Conservation (phyloP, 371 early-diverging fungal genomes). For the Mortierella sp. region DNA sequence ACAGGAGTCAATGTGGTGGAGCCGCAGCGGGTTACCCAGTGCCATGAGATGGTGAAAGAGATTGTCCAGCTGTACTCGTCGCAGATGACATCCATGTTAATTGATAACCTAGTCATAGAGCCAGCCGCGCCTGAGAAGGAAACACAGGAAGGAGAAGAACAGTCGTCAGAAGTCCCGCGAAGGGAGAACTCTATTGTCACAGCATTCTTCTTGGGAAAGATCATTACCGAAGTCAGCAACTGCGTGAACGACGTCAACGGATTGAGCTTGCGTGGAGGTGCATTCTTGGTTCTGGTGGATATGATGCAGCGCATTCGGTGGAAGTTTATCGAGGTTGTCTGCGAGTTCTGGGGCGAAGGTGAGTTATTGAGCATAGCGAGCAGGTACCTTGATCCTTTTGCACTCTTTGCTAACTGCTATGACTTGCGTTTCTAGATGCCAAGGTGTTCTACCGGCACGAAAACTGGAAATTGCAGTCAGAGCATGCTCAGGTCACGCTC, state of each 20-base stretch:
- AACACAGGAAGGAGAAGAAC: slow-evolving; percentile 37
- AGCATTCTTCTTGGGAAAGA: slow-evolving; percentile 65
- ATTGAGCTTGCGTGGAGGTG: slow-evolving; percentile 65
- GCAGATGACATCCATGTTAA: slow-evolving; percentile 66
- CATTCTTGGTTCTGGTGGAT: slow-evolving; percentile 63
- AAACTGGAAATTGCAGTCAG: slow-evolving; percentile 86
- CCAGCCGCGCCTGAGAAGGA: slow-evolving; percentile 1
- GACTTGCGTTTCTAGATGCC: slow-evolving; percentile 68
- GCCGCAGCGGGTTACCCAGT: slow-evolving; percentile 76
- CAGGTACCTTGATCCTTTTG: background rate
- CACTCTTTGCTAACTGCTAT: background rate
- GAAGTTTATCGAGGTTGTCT: slow-evolving; percentile 66
- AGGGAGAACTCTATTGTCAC: slow-evolving; percentile 68
- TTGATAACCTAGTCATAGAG: slow-evolving; percentile 51
- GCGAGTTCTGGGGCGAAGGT: slow-evolving; percentile 70
- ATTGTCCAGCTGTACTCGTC: slow-evolving; percentile 73
- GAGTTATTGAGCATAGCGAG: background rate
- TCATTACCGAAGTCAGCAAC: slow-evolving; percentile 64
- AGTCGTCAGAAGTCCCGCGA: slow-evolving; percentile 43
- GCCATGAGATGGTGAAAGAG: slow-evolving; percentile 81
- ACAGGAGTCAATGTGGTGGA: slow-evolving; percentile 58
- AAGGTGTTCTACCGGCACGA: slow-evolving; percentile 82
- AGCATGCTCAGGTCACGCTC: slow-evolving; percentile 72
- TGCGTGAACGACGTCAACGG: slow-evolving; percentile 70
- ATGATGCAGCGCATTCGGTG: slow-evolving; percentile 65